Evolutionary conservation across 2,329 filamentous ascomycete species (phyloP).

Genomic region (Paraphaeosphaeria sporulosa): DNA sequence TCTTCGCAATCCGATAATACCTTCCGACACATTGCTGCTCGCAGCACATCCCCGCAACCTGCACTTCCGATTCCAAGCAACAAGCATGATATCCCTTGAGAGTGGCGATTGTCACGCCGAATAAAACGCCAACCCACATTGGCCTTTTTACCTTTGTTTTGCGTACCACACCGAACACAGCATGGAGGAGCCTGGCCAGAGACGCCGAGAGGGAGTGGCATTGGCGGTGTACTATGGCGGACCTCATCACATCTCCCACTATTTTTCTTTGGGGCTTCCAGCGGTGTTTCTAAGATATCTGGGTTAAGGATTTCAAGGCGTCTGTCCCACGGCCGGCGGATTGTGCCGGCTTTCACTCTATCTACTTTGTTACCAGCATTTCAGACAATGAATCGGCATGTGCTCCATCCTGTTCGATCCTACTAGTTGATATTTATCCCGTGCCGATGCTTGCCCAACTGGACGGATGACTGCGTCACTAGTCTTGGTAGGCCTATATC

Average conservation of each 20-base stretch:
- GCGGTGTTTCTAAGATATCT: neutral
- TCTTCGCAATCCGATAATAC: neutral
- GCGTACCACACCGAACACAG: neutral
- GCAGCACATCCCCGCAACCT: constrained; percentile 12
- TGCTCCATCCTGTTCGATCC: neutral
- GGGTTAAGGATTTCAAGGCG: constrained; percentile 2
- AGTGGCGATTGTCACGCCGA: neutral
- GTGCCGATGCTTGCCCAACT: neutral
- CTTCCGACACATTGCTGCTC: constrained; percentile 11
- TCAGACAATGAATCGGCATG: neutral
- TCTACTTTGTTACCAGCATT: neutral
- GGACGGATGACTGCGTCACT: neutral
- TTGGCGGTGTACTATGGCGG: neutral
- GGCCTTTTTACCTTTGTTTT: neutral
- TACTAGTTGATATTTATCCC: neutral
- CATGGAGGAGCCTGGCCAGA: constrained; percentile 4
- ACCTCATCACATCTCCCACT: neutral
- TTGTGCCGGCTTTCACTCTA: neutral
- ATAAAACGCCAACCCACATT: neutral
- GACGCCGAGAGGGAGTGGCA: neutral
- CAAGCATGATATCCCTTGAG: constrained; percentile 8
- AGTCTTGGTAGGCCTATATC: neutral
- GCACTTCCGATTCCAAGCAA: constrained; percentile 7
- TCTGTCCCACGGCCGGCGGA: neutral
- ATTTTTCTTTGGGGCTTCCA: neutral